phyloP scores from a whole-genome alignment of 257 asterid species.

The Solanum phureja region DNA sequence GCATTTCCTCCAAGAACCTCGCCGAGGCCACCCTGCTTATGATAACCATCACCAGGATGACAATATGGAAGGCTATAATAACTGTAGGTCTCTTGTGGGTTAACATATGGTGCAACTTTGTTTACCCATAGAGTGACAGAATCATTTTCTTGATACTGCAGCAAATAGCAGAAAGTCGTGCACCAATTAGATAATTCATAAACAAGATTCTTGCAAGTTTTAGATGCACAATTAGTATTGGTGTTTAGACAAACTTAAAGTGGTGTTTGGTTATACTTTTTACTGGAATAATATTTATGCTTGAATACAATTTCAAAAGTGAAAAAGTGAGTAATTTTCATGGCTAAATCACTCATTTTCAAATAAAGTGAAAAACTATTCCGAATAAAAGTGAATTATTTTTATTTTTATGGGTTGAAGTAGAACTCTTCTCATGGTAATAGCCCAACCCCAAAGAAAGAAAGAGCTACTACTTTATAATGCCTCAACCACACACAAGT shows the following conservation, averaged over 20 bases:
- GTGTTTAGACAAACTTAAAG: background rate
- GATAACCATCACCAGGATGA: slow-evolving; percentile 35
- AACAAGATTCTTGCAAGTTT: background rate
- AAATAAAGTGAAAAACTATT: background rate
- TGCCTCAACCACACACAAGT: background rate
- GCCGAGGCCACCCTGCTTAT: slow-evolving; percentile 59
- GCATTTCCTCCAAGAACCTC: slow-evolving; percentile 66
- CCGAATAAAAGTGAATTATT: background rate
- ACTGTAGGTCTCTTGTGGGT: slow-evolving; percentile 77
- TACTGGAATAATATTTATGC: background rate
- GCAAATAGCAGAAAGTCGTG: background rate
- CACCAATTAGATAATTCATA: background rate
- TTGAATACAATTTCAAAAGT: background rate
- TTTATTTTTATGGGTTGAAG: background rate
- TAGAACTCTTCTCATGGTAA: background rate
- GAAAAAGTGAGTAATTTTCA: background rate
- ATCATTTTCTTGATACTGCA: slow-evolving; percentile 56
- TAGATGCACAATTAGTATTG: background rate
- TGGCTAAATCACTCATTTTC: background rate
- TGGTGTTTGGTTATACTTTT: background rate
- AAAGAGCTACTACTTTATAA: background rate
- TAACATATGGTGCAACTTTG: slow-evolving; percentile 61
- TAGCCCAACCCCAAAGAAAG: background rate
- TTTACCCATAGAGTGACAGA: slow-evolving; percentile 59
- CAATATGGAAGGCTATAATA: slow-evolving; percentile 70